Evolutionary conservation across 2,329 filamentous ascomycete species (phyloP).

Genomic region (Pleoardoris graminearum): DNA sequence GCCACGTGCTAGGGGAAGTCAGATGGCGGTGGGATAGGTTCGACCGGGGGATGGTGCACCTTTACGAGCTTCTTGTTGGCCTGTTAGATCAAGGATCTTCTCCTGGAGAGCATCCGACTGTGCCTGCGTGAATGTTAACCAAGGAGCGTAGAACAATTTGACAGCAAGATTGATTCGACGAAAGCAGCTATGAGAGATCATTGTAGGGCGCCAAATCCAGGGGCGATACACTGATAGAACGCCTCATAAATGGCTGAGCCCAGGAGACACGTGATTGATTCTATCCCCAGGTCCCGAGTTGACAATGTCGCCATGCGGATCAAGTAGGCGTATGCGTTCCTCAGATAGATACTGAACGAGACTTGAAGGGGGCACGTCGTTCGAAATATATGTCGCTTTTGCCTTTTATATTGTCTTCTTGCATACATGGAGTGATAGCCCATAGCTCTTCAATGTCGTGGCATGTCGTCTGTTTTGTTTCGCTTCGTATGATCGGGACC

Average conservation of each 20-base stretch:
- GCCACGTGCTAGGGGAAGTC: conserved; percentile 34
- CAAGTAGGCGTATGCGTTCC: too few relatives aligned
- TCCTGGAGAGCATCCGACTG: conserved; percentile 38
- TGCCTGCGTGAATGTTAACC: conserved; percentile 23
- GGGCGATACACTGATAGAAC: too few relatives aligned
- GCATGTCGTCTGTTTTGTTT: neutral
- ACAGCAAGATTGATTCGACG: neutral
- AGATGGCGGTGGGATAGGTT: conserved; percentile 10
- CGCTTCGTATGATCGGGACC: neutral
- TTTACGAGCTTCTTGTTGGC: conserved; percentile 34
- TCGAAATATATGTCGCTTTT: too few relatives aligned
- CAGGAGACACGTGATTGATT: too few relatives aligned
- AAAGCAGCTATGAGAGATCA: neutral
- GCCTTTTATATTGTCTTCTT: neutral
- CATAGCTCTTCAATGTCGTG: too few relatives aligned
- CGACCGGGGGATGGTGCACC: conserved; percentile 17
- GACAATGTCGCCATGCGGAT: too few relatives aligned
- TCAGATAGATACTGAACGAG: too few relatives aligned
- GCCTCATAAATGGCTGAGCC: too few relatives aligned
- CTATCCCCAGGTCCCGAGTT: too few relatives aligned
- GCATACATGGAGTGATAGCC: too few relatives aligned
- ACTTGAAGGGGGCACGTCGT: too few relatives aligned
- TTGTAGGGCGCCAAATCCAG: too few relatives aligned
- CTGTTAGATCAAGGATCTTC: conserved; percentile 35
- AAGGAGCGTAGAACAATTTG: neutral